These are phyloP conservation scores for Hymenochaete sp. DNA, from an alignment of 1,284 basidiomycete genomes.

Conservation along the genomic window DNA sequence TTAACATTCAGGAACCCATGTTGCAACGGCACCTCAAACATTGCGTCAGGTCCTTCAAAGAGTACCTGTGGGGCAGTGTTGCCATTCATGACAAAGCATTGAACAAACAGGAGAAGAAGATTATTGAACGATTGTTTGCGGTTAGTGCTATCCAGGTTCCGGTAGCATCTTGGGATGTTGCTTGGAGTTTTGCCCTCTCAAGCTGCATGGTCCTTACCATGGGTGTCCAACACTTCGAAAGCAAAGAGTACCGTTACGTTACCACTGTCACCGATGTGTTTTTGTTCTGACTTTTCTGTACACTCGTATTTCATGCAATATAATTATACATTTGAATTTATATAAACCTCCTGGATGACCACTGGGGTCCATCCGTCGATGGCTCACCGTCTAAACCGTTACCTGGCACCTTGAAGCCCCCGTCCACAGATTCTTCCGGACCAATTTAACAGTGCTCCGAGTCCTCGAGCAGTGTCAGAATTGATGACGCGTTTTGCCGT, in stretches of 20 bases:
- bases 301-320: no score
- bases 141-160: conserved; percentile 93
- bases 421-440: no score
- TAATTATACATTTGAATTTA: no score
- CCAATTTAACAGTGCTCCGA: no score
- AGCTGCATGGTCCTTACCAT: conserved; percentile 98
- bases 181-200: conserved; percentile 90
- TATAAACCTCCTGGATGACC: no score
- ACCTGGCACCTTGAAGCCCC: no score
- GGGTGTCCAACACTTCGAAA: conserved; percentile 95
- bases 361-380: no score
- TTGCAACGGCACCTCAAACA: conserved; percentile 86
- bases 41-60: conserved; percentile 68
- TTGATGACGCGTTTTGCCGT: no score
- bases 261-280: conserved; percentile 97
- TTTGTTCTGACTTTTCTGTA: no score
- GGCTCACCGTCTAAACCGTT: no score
- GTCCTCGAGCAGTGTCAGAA: no score
- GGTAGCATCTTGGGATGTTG: conserved; percentile 92
- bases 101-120: conserved; percentile 84
- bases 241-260: conserved; percentile 93
- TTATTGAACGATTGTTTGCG: conserved; percentile 89
- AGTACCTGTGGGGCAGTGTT: conserved; percentile 84
- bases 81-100: conserved; percentile 96
- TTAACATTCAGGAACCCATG: conserved; percentile 82